Evolutionary conservation across 768 basidiomycete species (phyloP).

Genomic region (Termitomyces heimii): DNA sequence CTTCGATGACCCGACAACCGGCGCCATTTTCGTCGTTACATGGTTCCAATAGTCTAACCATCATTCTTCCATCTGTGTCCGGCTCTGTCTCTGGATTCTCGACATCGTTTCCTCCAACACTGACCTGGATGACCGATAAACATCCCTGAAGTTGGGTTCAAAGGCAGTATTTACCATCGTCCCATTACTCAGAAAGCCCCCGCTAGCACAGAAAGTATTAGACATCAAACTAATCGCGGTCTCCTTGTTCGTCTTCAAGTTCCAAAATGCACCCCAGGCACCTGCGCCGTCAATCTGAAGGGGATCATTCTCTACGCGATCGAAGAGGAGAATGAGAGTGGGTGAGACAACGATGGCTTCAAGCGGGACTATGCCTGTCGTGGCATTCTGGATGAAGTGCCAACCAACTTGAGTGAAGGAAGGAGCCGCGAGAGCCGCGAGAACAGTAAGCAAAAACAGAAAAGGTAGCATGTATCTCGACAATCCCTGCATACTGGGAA

Average conservation of each 20-base stretch:
- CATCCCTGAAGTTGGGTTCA: background rate
- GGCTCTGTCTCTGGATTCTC: conserved; percentile 19
- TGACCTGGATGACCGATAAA: conserved; percentile 17
- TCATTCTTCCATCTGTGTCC: conserved; percentile 26
- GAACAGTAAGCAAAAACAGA: background rate
- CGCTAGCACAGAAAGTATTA: conserved; percentile 40
- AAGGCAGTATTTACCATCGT: conserved; percentile 14
- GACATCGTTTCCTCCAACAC: conserved; percentile 24
- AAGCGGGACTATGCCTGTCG: conserved; percentile 18
- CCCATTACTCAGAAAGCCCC: conserved; percentile 34
- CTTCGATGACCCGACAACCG: conserved; percentile 30
- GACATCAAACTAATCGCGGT: conserved; percentile 27
- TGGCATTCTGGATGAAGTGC: conserved; percentile 20
- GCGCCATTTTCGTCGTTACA: conserved; percentile 23
- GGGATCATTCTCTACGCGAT: conserved; percentile 27
- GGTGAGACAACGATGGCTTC: conserved; percentile 22
- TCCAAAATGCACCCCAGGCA: conserved; percentile 40
- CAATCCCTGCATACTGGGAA: background rate
- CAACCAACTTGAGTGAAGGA: conserved; percentile 10
- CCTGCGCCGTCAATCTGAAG: conserved; percentile 33
- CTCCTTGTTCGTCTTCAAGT: conserved; percentile 32
- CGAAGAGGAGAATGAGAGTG: conserved; percentile 18
- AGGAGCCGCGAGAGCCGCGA: conserved; percentile 2
- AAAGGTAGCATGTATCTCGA: background rate
- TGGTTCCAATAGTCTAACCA: conserved; percentile 31